Evolutionary conservation across 2,329 filamentous ascomycete species (phyloP).

Genomic region (Tolypocladium ophioglossoides): DNA sequence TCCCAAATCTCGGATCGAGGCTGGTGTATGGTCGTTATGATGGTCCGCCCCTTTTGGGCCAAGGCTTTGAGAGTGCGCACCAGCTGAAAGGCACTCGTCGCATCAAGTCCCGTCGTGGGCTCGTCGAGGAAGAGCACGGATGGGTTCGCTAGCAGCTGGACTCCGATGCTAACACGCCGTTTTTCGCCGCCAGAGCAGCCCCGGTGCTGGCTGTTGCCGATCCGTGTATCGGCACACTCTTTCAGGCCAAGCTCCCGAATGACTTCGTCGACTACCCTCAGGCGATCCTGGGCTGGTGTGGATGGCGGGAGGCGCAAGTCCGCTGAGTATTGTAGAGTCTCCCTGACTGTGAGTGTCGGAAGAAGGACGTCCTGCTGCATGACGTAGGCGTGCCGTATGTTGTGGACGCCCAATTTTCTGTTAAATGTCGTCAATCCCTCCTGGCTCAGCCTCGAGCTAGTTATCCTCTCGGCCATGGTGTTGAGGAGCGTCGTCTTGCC

Average conservation of each 20-base stretch:
- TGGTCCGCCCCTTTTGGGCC: slow-evolving; percentile 56
- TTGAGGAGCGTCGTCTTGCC: slow-evolving; percentile 66
- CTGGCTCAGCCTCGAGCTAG: slow-evolving; percentile 38
- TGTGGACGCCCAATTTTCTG: slow-evolving; percentile 38
- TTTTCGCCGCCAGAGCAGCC: slow-evolving; percentile 75
- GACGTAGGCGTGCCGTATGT: slow-evolving; percentile 56
- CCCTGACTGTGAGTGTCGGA: slow-evolving; percentile 63
- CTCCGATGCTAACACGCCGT: slow-evolving; percentile 63
- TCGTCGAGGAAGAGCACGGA: slow-evolving; percentile 71
- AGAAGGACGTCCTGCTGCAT: slow-evolving; percentile 69
- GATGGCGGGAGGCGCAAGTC: slow-evolving; percentile 58
- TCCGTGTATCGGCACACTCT: slow-evolving; percentile 64
- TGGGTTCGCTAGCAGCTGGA: slow-evolving; percentile 70
- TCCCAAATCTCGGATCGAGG: slow-evolving; percentile 73
- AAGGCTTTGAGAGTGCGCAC: slow-evolving; percentile 59
- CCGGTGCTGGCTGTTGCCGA: slow-evolving; percentile 60
- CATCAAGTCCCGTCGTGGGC: slow-evolving; percentile 68
- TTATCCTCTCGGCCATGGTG: slow-evolving; percentile 58
- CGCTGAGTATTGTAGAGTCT: slow-evolving; percentile 64
- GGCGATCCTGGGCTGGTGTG: slow-evolving; percentile 47
- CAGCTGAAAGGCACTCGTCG: slow-evolving; percentile 65
- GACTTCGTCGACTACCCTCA: slow-evolving; percentile 60
- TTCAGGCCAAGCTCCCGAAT: slow-evolving; percentile 67
- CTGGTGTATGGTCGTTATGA: slow-evolving; percentile 68
- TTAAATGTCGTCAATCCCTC: slow-evolving; percentile 54